Percentiles rank a stretch among this genome's conserved stretches.
Conservation (phyloP, 1,139 yeast genomes). For the Blastobotrys apis region DNA sequence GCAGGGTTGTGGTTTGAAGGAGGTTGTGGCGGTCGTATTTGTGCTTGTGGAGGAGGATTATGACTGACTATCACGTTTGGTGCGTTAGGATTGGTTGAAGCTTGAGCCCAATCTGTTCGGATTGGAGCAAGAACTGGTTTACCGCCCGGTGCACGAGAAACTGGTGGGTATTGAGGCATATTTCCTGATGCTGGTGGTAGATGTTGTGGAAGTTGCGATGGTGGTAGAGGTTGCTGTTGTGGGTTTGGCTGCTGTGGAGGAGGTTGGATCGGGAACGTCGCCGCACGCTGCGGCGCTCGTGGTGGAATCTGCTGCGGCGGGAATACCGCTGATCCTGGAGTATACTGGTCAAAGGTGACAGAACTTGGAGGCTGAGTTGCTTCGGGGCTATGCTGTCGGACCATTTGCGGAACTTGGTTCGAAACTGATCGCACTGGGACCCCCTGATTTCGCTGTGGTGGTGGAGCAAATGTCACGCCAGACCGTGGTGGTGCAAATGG, state of each 20-base stretch:
- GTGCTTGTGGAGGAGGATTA: no score
- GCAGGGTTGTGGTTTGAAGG: no score
- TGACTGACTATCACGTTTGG: no score
- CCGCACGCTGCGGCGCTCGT: conserved; percentile 5
- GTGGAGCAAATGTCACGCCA: conserved; percentile 3
- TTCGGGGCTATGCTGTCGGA: conserved; percentile 9
- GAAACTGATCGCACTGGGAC: conserved; percentile 9
- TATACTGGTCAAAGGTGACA: conserved; percentile 12
- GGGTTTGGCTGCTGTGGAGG: background rate
- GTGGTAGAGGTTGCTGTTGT: background rate
- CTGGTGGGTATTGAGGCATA: background rate
- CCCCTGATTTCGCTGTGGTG: background rate
- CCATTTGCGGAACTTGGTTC: background rate
- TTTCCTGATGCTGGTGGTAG: background rate
- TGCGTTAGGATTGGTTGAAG: no score
- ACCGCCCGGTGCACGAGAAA: conserved; percentile 3
- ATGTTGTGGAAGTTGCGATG: background rate
- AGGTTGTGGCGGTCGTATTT: no score
- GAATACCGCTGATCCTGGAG: background rate
- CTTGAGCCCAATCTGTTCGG: background rate
- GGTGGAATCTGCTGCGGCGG: conserved; percentile 2
- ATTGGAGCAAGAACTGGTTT: conserved; percentile 4
- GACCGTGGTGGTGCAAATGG: conserved; percentile 1
- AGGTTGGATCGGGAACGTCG: background rate
- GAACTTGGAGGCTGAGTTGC: conserved; percentile 14